Percentiles rank a stretch among this genome's conserved stretches.
Conservation (phyloP, 2,329 filamentous ascomycete species). For the Colletotrichum godetiae region DNA sequence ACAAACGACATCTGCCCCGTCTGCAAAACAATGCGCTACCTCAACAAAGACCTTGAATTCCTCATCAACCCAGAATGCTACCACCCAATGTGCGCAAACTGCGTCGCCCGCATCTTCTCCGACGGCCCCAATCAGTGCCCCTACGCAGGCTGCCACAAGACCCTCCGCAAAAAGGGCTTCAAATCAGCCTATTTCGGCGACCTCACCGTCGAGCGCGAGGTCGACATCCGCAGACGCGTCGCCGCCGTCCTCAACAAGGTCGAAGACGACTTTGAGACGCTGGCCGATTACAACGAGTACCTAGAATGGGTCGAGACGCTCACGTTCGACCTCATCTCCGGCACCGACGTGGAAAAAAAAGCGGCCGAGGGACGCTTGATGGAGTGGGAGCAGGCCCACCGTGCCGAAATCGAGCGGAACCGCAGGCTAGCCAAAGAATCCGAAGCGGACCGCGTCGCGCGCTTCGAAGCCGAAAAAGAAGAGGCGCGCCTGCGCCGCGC, state of each 20-base stretch:
- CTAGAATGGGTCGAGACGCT: constrained; percentile 92
- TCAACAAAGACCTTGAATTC: constrained; percentile 94
- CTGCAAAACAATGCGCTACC: constrained; percentile 96
- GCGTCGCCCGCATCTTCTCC: constrained; percentile 93
- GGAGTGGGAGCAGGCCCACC: constrained; percentile 80
- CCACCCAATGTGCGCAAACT: constrained; percentile 98
- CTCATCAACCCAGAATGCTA: constrained; percentile 99
- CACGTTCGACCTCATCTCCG: constrained; percentile 86
- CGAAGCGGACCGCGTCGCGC: constrained; percentile 62
- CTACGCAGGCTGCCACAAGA: constrained; percentile 87
- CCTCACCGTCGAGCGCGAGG: constrained; percentile 88
- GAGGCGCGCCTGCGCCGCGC: constrained; percentile 71
- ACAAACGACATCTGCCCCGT: constrained; percentile 87
- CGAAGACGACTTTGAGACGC: constrained; percentile 89
- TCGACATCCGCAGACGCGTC: constrained; percentile 88
- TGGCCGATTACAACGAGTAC: constrained; percentile 91
- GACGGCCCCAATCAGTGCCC: constrained; percentile 93
- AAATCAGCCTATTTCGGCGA: constrained; percentile 91
- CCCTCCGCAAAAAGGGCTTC: constrained; percentile 86
- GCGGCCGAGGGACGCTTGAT: constrained; percentile 57
- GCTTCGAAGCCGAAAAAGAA: constrained; percentile 75
- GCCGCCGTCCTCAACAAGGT: constrained; percentile 85
- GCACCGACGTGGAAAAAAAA: constrained; percentile 71
- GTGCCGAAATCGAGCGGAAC: constrained; percentile 74
- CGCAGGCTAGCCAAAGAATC: constrained; percentile 64